phyloP scores from a whole-genome alignment of 2,329 filamentous ascomycete genomes.

The Sarocladium kiliense region DNA sequence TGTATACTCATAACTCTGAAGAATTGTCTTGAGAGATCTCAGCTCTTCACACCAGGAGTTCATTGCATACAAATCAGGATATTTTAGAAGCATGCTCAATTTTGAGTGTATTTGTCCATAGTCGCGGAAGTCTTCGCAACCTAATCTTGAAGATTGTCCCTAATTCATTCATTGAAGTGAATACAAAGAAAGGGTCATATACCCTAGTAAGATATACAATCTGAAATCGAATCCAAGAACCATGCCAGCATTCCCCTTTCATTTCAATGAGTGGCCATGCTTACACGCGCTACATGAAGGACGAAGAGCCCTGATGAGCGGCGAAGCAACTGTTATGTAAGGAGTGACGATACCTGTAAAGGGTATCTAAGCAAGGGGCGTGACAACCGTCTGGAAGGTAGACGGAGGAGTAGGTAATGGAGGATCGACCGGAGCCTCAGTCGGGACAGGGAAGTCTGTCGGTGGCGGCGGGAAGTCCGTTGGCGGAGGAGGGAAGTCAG shows the following conservation, averaged over 20 bases:
- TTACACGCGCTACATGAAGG: too few relatives aligned
- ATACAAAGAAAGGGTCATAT: not conserved
- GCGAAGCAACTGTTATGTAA: not conserved
- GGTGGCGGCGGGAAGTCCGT: not conserved
- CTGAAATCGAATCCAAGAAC: not conserved
- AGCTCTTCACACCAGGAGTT: too few relatives aligned
- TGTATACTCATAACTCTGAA: too few relatives aligned
- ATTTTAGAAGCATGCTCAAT: not conserved
- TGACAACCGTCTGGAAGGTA: slow-evolving; percentile 4
- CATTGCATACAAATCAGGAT: too few relatives aligned
- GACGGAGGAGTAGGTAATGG: not conserved
- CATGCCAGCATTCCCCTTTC: not conserved
- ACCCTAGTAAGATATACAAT: not conserved
- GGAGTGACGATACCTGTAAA: not conserved
- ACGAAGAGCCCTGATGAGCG: too few relatives aligned
- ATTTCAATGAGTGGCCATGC: not conserved
- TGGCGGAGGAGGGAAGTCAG: not conserved
- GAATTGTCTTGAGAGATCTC: too few relatives aligned
- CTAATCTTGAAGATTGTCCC: not conserved
- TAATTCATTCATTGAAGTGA: not conserved
- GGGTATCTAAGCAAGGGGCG: not conserved
- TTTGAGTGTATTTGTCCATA: not conserved
- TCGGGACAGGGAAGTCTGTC: not conserved
- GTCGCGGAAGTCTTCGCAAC: not conserved
- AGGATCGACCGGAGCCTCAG: not conserved